A percentile compares a stretch with the other conserved stretches of the same genome.
phyloP scores from a whole-genome alignment of 2,329 filamentous ascomycete genomes.

The Penicillium vulpinum region DNA sequence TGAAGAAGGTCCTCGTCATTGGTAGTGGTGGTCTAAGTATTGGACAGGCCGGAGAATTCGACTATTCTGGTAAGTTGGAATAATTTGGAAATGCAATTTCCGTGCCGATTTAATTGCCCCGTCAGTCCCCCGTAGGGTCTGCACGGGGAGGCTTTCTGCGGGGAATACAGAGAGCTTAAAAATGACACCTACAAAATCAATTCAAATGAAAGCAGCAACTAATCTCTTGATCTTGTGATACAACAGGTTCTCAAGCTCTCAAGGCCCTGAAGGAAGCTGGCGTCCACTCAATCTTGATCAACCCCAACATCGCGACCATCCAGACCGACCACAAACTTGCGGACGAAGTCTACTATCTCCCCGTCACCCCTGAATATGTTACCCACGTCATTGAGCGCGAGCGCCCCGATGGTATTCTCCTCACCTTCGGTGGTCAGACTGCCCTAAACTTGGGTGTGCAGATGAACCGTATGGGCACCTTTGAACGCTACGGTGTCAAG shows the following conservation, averaged over 20 bases:
- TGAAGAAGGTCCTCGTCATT: slow-evolving; percentile 97
- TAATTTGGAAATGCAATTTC: not conserved
- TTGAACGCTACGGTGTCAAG: slow-evolving; percentile 92
- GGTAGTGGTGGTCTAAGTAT: slow-evolving; percentile 93
- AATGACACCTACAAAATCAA: not conserved
- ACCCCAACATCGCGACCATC: slow-evolving; percentile 97
- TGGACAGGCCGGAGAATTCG: slow-evolving; percentile 96
- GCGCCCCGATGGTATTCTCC: slow-evolving; percentile 92
- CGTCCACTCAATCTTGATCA: slow-evolving; percentile 87
- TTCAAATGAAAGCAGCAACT: slow-evolving; percentile 13
- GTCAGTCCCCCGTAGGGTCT: slow-evolving; percentile 2
- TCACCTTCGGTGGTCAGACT: slow-evolving; percentile 96
- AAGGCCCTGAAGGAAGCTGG: slow-evolving; percentile 97
- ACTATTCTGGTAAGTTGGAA: slow-evolving; percentile 81
- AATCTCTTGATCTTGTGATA: slow-evolving; percentile 12
- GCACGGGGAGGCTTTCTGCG: slow-evolving; percentile 3
- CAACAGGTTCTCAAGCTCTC: slow-evolving; percentile 83
- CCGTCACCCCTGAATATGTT: slow-evolving; percentile 96
- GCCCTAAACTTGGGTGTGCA: slow-evolving; percentile 94
- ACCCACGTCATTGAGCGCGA: slow-evolving; percentile 96
- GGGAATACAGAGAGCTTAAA: slow-evolving; percentile 9
- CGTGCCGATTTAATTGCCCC: not conserved
- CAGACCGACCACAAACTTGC: slow-evolving; percentile 95
- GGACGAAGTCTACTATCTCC: slow-evolving; percentile 97
- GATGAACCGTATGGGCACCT: slow-evolving; percentile 94